These are phyloP conservation scores for Talaromyces sp. DNA, from an alignment of 2,329 filamentous ascomycete species.

Conservation along the genomic window DNA sequence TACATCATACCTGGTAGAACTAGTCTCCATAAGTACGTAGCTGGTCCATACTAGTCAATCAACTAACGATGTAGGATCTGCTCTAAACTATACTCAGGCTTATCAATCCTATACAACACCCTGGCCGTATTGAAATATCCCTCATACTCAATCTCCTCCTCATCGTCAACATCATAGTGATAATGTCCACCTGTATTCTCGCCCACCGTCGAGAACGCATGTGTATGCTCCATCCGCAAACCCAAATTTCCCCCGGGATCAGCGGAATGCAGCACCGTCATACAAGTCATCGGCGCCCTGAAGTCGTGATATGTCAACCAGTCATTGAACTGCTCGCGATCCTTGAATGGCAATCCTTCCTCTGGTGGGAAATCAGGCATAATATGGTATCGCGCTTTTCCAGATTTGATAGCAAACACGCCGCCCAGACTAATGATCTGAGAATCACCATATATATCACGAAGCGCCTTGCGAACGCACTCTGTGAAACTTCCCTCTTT, in stretches of 20 bases:
- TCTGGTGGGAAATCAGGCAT: background rate
- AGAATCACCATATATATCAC: background rate
- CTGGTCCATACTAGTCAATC: background rate
- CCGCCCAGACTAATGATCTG: background rate
- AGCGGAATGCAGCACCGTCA: slow-evolving; percentile 44
- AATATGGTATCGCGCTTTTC: background rate
- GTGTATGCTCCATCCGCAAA: slow-evolving; percentile 49
- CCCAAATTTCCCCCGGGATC: slow-evolving; percentile 37
- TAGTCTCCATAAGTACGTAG: background rate
- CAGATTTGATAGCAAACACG: background rate
- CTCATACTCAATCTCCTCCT: slow-evolving; percentile 44
- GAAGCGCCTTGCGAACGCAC: background rate
- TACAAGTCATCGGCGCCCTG: slow-evolving; percentile 38
- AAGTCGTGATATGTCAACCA: slow-evolving; percentile 45
- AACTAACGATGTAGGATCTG: background rate
- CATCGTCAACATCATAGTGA: slow-evolving; percentile 40
- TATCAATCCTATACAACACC: slow-evolving; percentile 41
- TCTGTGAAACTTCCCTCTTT: background rate
- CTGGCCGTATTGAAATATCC: slow-evolving; percentile 47
- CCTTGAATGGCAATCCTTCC: background rate
- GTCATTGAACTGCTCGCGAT: slow-evolving; percentile 43
- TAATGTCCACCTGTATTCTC: slow-evolving; percentile 44
- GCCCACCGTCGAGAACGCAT: slow-evolving; percentile 40
- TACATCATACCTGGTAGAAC: background rate
- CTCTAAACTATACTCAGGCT: slow-evolving; percentile 13